phyloP scores from a whole-genome alignment of 768 basidiomycete species.

The Lactarius indigo region DNA sequence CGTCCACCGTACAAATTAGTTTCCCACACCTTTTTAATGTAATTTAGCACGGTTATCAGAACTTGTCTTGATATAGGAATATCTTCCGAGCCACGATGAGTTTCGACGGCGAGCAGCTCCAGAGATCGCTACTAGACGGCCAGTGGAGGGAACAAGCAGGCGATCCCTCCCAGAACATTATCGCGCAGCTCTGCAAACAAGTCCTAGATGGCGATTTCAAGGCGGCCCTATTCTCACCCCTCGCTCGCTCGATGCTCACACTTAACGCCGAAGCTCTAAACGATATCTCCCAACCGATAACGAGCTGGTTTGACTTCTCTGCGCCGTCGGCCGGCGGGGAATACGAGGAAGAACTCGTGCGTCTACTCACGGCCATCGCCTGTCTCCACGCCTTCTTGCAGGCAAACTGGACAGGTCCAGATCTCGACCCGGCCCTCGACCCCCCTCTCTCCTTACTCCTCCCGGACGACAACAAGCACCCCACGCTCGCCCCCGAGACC shows the following conservation, averaged over 20 bases:
- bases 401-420: constrained; percentile 94
- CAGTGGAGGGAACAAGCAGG: constrained; percentile 34
- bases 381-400: constrained; percentile 90
- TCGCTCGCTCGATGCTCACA: constrained; percentile 37
- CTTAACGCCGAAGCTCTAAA: constrained; percentile 28
- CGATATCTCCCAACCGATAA: constrained; percentile 38
- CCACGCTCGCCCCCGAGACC: constrained; percentile 39
- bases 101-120: constrained; percentile 33
- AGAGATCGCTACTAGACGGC: constrained; percentile 58
- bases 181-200: constrained; percentile 46
- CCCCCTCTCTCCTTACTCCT: constrained; percentile 38
- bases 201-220: constrained; percentile 61
- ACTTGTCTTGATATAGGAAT: background rate
- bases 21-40: background rate
- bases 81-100: constrained; percentile 11
- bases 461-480: constrained; percentile 30
- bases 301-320: constrained; percentile 35
- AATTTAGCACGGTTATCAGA: constrained; percentile 3
- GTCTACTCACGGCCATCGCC: constrained; percentile 67
- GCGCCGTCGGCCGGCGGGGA: constrained; percentile 33
- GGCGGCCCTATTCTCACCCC: constrained; percentile 40
- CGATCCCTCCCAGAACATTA: constrained; percentile 34
- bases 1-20: background rate
- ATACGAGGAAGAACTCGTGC: constrained; percentile 49
- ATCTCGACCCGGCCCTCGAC: constrained; percentile 51